phyloP scores from a whole-genome alignment of 1,139 yeast genomes.

The Saccharomyces pastorianus region DNA sequence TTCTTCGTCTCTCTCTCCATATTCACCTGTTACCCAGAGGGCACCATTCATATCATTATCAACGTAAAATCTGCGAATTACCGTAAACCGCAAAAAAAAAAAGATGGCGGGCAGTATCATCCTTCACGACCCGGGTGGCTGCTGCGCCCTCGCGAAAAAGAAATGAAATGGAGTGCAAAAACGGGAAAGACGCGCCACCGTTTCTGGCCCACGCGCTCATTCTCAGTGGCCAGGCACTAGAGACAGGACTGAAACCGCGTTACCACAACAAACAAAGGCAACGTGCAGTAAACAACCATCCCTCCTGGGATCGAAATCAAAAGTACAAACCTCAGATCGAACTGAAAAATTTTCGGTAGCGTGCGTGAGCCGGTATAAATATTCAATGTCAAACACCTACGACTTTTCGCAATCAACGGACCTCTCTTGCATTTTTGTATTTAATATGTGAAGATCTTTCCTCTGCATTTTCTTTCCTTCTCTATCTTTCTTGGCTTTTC shows the following conservation, averaged over 20 bases:
- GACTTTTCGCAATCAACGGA: neutral
- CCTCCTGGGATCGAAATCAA: neutral
- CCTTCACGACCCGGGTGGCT: neutral
- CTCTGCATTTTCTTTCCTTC: neutral
- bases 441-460: neutral
- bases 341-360: neutral
- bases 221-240: neutral
- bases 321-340: neutral
- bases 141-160: constrained; percentile 1
- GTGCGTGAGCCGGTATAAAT: neutral
- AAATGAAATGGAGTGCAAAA: neutral
- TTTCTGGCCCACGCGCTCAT: neutral
- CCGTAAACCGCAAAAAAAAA: neutral
- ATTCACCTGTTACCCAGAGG: neutral
- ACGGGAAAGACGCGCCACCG: constrained; percentile 1
- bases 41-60: neutral
- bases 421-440: neutral
- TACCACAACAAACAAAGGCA: neutral
- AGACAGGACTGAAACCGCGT: neutral
- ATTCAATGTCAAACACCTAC: neutral
- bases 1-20: neutral
- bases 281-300: neutral
- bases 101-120: neutral
- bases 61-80: neutral
- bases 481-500: neutral